phyloP scores from a whole-genome alignment of 208 protist species.

The Blastocrithidia nonstop region DNA sequence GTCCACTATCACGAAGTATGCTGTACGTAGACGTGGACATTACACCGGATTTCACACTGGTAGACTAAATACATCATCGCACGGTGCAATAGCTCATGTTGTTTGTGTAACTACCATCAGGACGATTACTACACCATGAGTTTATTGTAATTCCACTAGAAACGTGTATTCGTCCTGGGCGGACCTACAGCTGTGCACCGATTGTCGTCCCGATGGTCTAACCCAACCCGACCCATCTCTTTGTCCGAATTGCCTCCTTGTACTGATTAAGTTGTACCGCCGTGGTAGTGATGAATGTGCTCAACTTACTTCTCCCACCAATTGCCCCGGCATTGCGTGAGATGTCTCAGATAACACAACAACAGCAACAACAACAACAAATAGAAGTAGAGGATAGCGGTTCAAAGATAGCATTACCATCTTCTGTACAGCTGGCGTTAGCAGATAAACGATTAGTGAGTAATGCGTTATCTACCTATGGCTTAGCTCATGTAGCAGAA shows the following conservation, averaged over 20 bases:
- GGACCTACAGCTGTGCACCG: slow-evolving; percentile 56
- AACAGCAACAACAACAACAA: slow-evolving; percentile 13
- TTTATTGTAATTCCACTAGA: slow-evolving; percentile 82
- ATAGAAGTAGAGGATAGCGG: no score
- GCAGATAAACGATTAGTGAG: slow-evolving; percentile 50
- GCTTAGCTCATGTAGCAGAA: slow-evolving; percentile 58
- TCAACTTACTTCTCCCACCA: slow-evolving; percentile 88
- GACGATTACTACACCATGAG: slow-evolving; percentile 96
- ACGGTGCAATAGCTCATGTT: slow-evolving; percentile 88
- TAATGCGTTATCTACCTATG: slow-evolving; percentile 50
- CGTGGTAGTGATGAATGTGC: slow-evolving; percentile 82
- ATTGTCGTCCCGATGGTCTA: slow-evolving; percentile 96
- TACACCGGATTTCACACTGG: slow-evolving; percentile 92
- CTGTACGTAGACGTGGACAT: slow-evolving; percentile 94
- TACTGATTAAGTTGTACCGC: slow-evolving; percentile 69
- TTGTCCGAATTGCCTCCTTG: slow-evolving; percentile 82
- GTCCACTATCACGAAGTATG: slow-evolving; percentile 94
- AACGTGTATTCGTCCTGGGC: slow-evolving; percentile 40
- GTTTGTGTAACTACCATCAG: slow-evolving; percentile 91
- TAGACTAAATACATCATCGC: slow-evolving; percentile 78
- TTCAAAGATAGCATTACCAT: no score
- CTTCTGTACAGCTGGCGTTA: no score
- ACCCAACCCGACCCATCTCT: slow-evolving; percentile 92
- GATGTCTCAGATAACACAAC: slow-evolving; percentile 26
- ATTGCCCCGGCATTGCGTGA: slow-evolving; percentile 51